These are phyloP conservation scores for Phalaenopsis equestris DNA, from an alignment of 106 monocot genomes.

Conservation along the genomic window DNA sequence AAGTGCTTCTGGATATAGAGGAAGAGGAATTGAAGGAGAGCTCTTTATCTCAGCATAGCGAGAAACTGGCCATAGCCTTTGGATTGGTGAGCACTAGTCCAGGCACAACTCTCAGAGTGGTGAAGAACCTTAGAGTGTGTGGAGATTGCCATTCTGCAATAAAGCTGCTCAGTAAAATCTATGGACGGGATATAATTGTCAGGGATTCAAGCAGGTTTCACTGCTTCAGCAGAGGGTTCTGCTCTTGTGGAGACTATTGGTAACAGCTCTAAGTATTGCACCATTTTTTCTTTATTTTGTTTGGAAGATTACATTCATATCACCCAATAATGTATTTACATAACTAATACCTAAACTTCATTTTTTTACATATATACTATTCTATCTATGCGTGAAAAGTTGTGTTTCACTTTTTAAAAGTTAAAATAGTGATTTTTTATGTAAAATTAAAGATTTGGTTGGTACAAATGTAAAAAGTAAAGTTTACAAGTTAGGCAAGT, in stretches of 20 bases:
- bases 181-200: constrained; percentile 35
- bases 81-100: constrained; percentile 32
- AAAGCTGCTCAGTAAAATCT: constrained; percentile 35
- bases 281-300: too few relatives aligned
- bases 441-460: too few relatives aligned
- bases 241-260: constrained; percentile 57
- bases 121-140: constrained; percentile 48
- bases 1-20: constrained; percentile 45
- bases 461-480: too few relatives aligned
- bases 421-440: too few relatives aligned
- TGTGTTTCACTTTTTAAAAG: too few relatives aligned
- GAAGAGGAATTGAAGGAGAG: constrained; percentile 44
- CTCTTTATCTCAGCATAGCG: constrained; percentile 38
- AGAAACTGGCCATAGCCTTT: constrained; percentile 52
- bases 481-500: too few relatives aligned
- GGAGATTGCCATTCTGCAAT: constrained; percentile 44
- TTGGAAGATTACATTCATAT: too few relatives aligned
- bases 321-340: too few relatives aligned
- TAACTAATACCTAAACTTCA: too few relatives aligned
- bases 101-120: constrained; percentile 30
- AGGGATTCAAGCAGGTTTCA: constrained; percentile 47
- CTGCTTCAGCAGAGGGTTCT: constrained; percentile 33
- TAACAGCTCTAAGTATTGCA: neutral
- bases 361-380: too few relatives aligned
- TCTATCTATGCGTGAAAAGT: too few relatives aligned